These are phyloP conservation scores for Sporothrix schenckii DNA, from an alignment of 2,329 filamentous ascomycete genomes.

Conservation along the genomic window DNA sequence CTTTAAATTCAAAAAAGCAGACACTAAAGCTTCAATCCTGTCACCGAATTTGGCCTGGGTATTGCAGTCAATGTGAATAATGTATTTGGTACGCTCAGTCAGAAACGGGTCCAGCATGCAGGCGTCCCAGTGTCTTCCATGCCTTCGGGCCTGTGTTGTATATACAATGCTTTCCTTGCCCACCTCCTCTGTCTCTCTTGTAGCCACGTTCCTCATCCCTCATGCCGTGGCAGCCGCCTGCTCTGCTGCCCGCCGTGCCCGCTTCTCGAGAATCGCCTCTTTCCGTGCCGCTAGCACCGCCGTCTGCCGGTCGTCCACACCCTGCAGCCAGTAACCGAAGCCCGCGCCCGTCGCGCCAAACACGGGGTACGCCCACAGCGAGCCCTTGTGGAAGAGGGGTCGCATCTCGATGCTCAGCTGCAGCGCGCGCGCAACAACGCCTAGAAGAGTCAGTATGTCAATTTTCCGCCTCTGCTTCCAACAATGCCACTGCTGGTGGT, in stretches of 20 bases:
- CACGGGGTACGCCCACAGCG: constrained; percentile 88
- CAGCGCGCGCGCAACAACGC: constrained; percentile 89
- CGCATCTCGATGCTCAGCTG: constrained; percentile 99
- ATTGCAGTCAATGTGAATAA: background rate
- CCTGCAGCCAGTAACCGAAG: constrained; percentile 97
- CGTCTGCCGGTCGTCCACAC: constrained; percentile 81
- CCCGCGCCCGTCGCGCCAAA: constrained; percentile 83
- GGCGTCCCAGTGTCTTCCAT: background rate
- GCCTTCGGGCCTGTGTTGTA: constrained; percentile 21
- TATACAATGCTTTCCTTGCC: background rate
- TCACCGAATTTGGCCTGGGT: too few relatives aligned
- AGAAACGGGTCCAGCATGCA: background rate
- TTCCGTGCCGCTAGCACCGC: constrained; percentile 77
- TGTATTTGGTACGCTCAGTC: constrained; percentile 14
- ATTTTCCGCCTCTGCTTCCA: background rate
- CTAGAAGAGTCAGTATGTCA: constrained; percentile 50
- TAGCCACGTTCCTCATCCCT: background rate
- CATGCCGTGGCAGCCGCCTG: constrained; percentile 49
- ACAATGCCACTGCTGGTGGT: background rate
- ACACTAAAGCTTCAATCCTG: too few relatives aligned
- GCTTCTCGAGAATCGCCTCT: constrained; percentile 82
- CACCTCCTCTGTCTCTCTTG: too few relatives aligned
- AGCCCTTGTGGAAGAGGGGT: constrained; percentile 81
- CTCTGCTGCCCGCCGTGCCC: constrained; percentile 72
- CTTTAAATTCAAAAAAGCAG: too few relatives aligned